Evolutionary conservation across 2,329 filamentous ascomycete genomes (phyloP), one percentile per base, ranked within the genome.

Genomic region (Botrytis fragariae): DNA sequence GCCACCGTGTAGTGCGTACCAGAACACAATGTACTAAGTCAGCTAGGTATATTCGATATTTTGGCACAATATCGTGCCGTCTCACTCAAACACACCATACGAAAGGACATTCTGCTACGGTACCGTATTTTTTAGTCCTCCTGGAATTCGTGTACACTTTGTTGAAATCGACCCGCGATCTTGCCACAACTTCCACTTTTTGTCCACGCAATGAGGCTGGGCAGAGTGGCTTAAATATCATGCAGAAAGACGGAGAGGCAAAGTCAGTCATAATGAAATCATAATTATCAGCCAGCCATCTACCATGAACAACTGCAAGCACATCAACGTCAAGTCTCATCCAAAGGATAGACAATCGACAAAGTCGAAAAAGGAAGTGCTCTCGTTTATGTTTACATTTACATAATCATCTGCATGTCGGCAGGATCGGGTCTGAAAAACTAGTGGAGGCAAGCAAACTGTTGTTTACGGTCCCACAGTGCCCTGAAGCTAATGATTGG

Each of bases 401-500:
- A 57, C 35, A 39, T 42, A 16, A 69, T 32, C 35, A 42, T 22
- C 65, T 42, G n/a, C 37, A 44, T 22, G n/a, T 45, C n/a, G n/a
- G n/a, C 39, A 37, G n/a, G 37, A 35, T n/a, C 16, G 25, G 39
- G 8, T 16, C n/a, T 44, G 20, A n/a, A 22, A 39, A 25, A 44
- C 9, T 25, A 25, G 29, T 65, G 20, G 42, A 64, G 62, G 39
- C 39, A 32, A 64, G n/a, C 48, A 57, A 68, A 42, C 48, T 57
- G 48, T 57, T 68, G 48, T 42, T 42, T 22, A 57, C 65, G 5
- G 48, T 20, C n/a, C 48, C 48, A 57, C 35, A 42, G 48, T 68
- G 48, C 48, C 48, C 65, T 68, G 35, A 39, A 68, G 48, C n/a
- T 42, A 68, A 68, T n/a, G 16, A 39, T 57, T 42, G 65, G 65